phyloP scores from a whole-genome alignment of 352 stramenopile genomes.

The Phytophthora sp. region DNA sequence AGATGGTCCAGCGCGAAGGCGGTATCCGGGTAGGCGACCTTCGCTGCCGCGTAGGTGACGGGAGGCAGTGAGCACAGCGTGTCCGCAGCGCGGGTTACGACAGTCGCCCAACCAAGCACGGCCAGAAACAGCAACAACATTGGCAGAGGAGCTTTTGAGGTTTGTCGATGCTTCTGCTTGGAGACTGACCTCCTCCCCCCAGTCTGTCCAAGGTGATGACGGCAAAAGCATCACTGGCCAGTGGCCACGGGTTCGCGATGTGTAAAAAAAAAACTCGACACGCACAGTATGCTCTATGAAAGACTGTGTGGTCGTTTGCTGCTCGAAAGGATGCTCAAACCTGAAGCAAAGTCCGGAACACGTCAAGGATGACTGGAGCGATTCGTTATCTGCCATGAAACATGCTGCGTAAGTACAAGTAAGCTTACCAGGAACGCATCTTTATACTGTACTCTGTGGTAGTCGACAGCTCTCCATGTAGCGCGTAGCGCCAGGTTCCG shows the following conservation, averaged over 20 bases:
- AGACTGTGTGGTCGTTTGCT: slow-evolving; percentile 19
- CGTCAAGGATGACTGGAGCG: no score
- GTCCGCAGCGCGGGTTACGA: slow-evolving; percentile 23
- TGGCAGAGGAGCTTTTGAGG: slow-evolving; percentile 4
- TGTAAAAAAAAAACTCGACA: no score
- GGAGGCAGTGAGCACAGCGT: slow-evolving; percentile 60
- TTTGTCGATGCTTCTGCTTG: slow-evolving; percentile 24
- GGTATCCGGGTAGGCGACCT: slow-evolving; percentile 50
- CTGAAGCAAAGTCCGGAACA: slow-evolving; percentile 21
- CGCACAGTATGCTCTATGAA: slow-evolving; percentile 18
- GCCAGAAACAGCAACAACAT: slow-evolving; percentile 15
- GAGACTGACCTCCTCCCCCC: slow-evolving; percentile 9
- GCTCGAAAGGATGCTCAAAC: slow-evolving; percentile 23
- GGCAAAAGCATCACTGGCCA: slow-evolving; percentile 14
- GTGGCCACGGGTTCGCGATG: slow-evolving; percentile 1
- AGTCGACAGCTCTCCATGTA: no score
- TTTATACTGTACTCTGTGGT: no score
- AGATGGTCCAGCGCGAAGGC: slow-evolving; percentile 57
- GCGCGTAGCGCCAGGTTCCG: no score
- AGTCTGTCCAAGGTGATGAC: slow-evolving; percentile 23
- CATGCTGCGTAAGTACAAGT: no score
- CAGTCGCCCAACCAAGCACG: slow-evolving; percentile 1
- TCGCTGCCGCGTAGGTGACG: slow-evolving; percentile 49
- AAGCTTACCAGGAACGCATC: no score
- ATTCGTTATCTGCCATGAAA: no score